A percentile compares a stretch with the other conserved stretches of the same genome.
Conservation (phyloP, 805 yeast species). For the Barnettozyma wickerhamii region DNA sequence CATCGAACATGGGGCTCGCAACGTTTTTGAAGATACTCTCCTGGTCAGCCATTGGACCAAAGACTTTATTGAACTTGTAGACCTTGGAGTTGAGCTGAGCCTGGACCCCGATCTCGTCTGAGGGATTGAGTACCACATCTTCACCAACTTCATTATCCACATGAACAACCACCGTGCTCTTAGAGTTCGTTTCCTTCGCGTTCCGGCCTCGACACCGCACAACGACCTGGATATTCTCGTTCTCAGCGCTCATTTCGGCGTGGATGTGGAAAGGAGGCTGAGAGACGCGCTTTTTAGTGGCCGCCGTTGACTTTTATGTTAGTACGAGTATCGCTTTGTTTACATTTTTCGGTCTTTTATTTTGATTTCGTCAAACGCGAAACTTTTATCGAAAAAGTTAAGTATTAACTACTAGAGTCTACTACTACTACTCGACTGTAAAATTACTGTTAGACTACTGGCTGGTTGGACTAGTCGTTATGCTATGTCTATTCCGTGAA, state of each 20-base stretch:
- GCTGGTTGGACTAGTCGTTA: too few species aligned
- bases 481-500: too few species aligned
- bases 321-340: slow-evolving; percentile 3
- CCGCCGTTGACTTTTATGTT: too few species aligned
- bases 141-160: slow-evolving; percentile 42
- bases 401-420: too few species aligned
- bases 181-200: slow-evolving; percentile 50
- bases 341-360: slow-evolving; percentile 3
- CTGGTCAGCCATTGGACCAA: slow-evolving; percentile 81
- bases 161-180: slow-evolving; percentile 57
- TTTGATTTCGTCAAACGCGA: not conserved
- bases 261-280: too few species aligned
- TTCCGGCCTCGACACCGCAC: slow-evolving; percentile 63
- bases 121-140: slow-evolving; percentile 44
- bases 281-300: too few species aligned
- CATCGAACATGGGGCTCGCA: slow-evolving; percentile 60
- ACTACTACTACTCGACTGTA: too few species aligned
- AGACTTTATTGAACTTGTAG: slow-evolving; percentile 73
- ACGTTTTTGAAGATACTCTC: slow-evolving; percentile 57
- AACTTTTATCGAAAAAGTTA: too few species aligned
- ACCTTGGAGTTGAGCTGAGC: slow-evolving; percentile 46
- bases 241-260: slow-evolving; percentile 23
- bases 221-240: slow-evolving; percentile 53
- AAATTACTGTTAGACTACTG: too few species aligned
- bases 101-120: slow-evolving; percentile 34